Evolutionary conservation across 2,329 filamentous ascomycete species (phyloP).

Genomic region (Seiridium cupressi): DNA sequence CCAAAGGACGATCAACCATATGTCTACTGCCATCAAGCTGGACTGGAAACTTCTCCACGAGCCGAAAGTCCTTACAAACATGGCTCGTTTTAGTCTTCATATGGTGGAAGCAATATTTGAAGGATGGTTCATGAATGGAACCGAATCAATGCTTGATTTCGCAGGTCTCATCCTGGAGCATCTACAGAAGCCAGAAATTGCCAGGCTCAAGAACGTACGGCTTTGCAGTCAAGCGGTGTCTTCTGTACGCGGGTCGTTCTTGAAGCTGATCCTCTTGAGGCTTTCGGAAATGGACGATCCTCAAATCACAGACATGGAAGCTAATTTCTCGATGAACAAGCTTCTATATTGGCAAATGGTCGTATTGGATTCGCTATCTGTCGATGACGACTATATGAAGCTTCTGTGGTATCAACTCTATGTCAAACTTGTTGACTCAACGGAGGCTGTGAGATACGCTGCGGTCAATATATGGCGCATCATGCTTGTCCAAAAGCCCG

Average conservation of each 20-base stretch:
- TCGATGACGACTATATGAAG: conserved; percentile 78
- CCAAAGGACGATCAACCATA: conserved; percentile 67
- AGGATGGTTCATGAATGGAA: conserved; percentile 92
- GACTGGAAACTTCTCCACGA: conserved; percentile 74
- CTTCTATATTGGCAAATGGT: conserved; percentile 96
- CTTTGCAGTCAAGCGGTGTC: conserved; percentile 82
- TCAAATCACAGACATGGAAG: conserved; percentile 57
- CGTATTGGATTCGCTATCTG: conserved; percentile 73
- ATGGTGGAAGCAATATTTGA: conserved; percentile 90
- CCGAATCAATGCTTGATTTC: conserved; percentile 81
- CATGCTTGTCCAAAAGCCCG: conserved; percentile 87
- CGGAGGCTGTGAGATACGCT: conserved; percentile 65
- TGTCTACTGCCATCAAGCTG: conserved; percentile 68
- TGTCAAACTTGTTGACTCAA: conserved; percentile 74
- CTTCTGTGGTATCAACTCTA: conserved; percentile 93
- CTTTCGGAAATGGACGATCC: conserved; percentile 79
- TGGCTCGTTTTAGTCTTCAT: conserved; percentile 77
- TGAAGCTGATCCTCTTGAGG: conserved; percentile 75
- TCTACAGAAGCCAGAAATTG: conserved; percentile 79
- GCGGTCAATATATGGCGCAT: conserved; percentile 89
- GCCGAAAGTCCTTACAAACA: conserved; percentile 80
- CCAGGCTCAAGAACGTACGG: conserved; percentile 80
- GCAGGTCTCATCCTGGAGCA: conserved; percentile 83
- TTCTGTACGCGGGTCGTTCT: conserved; percentile 72
- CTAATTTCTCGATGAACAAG: conserved; percentile 73